Conservation (phyloP, 495 filamentous ascomycete genomes). For the Penicillium turbatum region DNA sequence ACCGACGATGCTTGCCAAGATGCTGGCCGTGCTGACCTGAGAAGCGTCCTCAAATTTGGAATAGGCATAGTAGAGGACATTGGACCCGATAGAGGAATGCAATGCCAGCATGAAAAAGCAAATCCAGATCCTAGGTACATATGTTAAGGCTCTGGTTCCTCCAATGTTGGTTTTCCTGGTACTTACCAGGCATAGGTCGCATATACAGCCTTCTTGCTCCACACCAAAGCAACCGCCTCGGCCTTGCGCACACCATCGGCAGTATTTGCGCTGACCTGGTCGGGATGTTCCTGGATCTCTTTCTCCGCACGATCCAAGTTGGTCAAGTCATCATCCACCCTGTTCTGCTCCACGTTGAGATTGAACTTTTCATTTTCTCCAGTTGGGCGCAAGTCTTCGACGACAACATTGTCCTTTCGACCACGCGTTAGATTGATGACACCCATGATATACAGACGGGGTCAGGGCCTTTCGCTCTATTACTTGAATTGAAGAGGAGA, state of each 20-base stretch:
- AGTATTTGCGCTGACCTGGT: constrained; percentile 28
- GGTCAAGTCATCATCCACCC: neutral
- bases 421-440: constrained; percentile 16
- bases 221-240: constrained; percentile 39
- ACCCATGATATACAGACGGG: constrained; percentile 18
- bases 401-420: constrained; percentile 10
- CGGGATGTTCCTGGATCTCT: constrained; percentile 25
- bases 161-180: neutral
- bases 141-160: neutral
- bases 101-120: constrained; percentile 42
- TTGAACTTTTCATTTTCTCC: constrained; percentile 2
- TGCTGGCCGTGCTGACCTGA: constrained; percentile 34
- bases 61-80: constrained; percentile 30
- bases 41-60: constrained; percentile 30
- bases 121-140: constrained; percentile 36
- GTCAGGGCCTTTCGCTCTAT: neutral
- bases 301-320: constrained; percentile 25
- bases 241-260: constrained; percentile 40
- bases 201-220: constrained; percentile 34
- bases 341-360: constrained; percentile 7
- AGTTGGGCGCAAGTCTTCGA: constrained; percentile 10
- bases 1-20: constrained; percentile 50
- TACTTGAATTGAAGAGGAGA: neutral
- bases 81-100: constrained; percentile 32
- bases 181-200: constrained; percentile 37